Evolutionary conservation across 352 stramenopile species (phyloP).

Genomic region (Pythium aristosporum): DNA sequence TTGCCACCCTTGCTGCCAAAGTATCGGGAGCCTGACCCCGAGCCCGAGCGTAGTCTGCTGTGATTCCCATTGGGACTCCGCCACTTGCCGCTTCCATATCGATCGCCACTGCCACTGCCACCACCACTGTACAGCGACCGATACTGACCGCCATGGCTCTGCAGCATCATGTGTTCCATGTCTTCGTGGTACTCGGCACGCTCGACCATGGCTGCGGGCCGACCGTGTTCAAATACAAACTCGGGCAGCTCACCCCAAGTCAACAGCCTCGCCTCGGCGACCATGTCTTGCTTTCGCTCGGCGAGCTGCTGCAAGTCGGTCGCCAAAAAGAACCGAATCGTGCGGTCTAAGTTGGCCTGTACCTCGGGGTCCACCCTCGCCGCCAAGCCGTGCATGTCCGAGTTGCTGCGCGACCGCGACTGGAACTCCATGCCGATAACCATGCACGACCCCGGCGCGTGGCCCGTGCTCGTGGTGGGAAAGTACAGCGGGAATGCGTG

Average conservation of each 20-base stretch:
- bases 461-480: conserved; percentile 38
- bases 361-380: conserved; percentile 63
- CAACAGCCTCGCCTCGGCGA: conserved; percentile 45
- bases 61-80: conserved; percentile 24
- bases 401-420: conserved; percentile 33
- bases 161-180: conserved; percentile 52
- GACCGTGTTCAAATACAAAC: conserved; percentile 67
- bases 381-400: conserved; percentile 30
- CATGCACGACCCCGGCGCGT: conserved; percentile 62
- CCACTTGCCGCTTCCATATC: conserved; percentile 46
- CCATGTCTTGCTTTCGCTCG: conserved; percentile 71
- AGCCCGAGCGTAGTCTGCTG: conserved; percentile 16
- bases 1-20: conserved; percentile 19
- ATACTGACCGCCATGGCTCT: conserved; percentile 24
- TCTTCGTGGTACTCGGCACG: conserved; percentile 61
- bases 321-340: conserved; percentile 81
- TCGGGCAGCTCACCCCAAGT: conserved; percentile 63
- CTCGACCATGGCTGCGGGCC: conserved; percentile 44
- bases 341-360: conserved; percentile 67
- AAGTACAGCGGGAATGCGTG: conserved; percentile 76
- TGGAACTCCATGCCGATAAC: conserved; percentile 85
- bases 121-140: conserved; percentile 19
- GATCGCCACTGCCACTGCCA: conserved; percentile 14
- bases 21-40: conserved; percentile 18
- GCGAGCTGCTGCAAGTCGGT: conserved; percentile 83